phyloP scores from a whole-genome alignment of 2,329 filamentous ascomycete species.

The Epichloe amarillans region DNA sequence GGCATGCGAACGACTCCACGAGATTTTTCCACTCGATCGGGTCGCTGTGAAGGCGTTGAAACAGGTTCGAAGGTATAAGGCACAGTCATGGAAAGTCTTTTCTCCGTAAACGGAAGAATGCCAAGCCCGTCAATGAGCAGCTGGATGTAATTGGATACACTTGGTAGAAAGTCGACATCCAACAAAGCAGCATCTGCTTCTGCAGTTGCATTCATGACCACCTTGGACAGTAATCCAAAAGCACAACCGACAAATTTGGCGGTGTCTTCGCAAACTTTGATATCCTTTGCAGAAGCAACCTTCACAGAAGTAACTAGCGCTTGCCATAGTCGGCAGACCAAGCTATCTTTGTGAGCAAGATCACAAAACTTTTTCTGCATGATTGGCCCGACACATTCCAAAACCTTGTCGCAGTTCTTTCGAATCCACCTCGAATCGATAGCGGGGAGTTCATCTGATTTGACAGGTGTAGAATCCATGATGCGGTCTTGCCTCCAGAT shows the following conservation, averaged over 20 bases:
- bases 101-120: constrained; percentile 49
- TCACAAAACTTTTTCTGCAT: constrained; percentile 49
- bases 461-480: constrained; percentile 42
- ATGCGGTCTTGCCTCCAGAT: constrained; percentile 67
- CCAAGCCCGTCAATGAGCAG: constrained; percentile 39
- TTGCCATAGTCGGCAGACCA: constrained; percentile 42
- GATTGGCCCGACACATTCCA: constrained; percentile 46
- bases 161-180: constrained; percentile 38
- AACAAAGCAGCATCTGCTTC: constrained; percentile 7
- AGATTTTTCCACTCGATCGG: constrained; percentile 37
- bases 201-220: constrained; percentile 18
- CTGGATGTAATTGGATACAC: constrained; percentile 36
- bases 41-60: constrained; percentile 52
- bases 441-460: constrained; percentile 64
- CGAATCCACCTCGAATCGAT: constrained; percentile 82
- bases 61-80: constrained; percentile 47
- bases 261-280: constrained; percentile 76
- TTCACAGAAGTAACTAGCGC: constrained; percentile 49
- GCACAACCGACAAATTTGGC: constrained; percentile 64
- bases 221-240: constrained; percentile 51
- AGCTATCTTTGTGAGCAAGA: constrained; percentile 46
- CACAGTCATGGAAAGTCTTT: constrained; percentile 36
- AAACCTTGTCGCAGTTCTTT: constrained; percentile 51
- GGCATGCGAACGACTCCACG: constrained; percentile 41
- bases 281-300: constrained; percentile 66